phyloP scores from a whole-genome alignment of 2,329 filamentous ascomycete species.

The Calycina herbarum region DNA sequence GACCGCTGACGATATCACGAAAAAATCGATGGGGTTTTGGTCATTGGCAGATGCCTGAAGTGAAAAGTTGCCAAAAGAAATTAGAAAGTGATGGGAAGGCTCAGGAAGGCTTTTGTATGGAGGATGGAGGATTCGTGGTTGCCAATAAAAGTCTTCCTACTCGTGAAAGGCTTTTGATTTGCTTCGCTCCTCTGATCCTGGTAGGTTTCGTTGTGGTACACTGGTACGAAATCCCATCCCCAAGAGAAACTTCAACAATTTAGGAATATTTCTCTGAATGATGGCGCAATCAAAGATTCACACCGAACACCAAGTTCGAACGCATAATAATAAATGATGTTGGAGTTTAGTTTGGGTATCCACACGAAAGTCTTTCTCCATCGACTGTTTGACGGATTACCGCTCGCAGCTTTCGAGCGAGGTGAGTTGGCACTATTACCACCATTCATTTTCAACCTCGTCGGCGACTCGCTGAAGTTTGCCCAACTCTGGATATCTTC shows the following conservation, averaged over 20 bases:
- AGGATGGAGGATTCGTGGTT: not conserved
- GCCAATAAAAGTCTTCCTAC: not conserved
- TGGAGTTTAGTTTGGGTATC: not conserved
- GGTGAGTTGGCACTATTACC: constrained; percentile 1
- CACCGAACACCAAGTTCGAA: not conserved
- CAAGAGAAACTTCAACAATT: not conserved
- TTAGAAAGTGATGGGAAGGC: not conserved
- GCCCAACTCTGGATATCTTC: not conserved
- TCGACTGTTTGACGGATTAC: not conserved
- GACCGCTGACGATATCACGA: too few species aligned
- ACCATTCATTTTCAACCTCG: not conserved
- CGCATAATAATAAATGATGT: not conserved
- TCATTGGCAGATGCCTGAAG: not conserved
- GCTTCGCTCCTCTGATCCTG: not conserved
- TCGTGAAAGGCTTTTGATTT: not conserved
- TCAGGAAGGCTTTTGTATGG: not conserved
- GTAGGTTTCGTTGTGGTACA: not conserved
- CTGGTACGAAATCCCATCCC: not conserved
- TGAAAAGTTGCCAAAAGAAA: not conserved
- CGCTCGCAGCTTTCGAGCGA: not conserved
- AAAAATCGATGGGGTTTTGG: not conserved
- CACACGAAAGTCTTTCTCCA: not conserved
- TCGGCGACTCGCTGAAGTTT: not conserved
- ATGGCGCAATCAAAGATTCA: not conserved
- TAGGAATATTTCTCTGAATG: not conserved